Evolutionary conservation across 805 yeast genomes (phyloP).

Genomic region (Brettanomyces custersianus): DNA sequence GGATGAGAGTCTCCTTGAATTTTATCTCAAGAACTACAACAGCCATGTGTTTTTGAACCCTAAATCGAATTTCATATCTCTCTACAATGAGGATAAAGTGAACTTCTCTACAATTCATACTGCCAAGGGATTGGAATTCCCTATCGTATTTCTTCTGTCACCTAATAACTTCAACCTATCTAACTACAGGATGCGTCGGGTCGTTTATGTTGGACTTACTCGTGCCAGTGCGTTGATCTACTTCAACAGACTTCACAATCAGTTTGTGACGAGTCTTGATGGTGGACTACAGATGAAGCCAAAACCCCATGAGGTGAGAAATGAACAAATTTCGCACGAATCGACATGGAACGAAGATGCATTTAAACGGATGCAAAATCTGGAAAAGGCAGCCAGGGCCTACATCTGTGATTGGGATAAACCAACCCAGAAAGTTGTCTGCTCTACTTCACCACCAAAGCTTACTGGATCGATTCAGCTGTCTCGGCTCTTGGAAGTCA

Average conservation of each 20-base stretch:
- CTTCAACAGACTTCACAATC: slow-evolving; percentile 19
- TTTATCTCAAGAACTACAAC: slow-evolving; percentile 31
- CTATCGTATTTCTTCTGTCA: slow-evolving; percentile 47
- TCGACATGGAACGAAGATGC: background rate
- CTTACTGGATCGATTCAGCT: background rate
- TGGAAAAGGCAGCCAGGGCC: background rate
- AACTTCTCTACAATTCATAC: slow-evolving; percentile 64
- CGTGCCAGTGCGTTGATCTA: slow-evolving; percentile 46
- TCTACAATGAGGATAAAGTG: slow-evolving; percentile 26
- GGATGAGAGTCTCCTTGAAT: slow-evolving; percentile 26
- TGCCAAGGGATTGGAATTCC: slow-evolving; percentile 68
- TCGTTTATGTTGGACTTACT: slow-evolving; percentile 59
- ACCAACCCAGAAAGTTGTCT: background rate
- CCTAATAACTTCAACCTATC: slow-evolving; percentile 12
- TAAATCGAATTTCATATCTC: slow-evolving; percentile 15
- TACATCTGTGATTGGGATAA: background rate
- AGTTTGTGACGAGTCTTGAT: slow-evolving; percentile 16
- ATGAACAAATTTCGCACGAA: too few species aligned
- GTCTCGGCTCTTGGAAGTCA: slow-evolving; percentile 1
- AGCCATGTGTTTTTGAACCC: slow-evolving; percentile 8
- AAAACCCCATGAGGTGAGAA: too few species aligned
- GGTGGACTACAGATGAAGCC: background rate
- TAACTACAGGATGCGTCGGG: slow-evolving; percentile 27
- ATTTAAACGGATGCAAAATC: background rate
- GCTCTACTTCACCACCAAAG: background rate